These are phyloP conservation scores for Neurospora sublineolata DNA, from an alignment of 495 filamentous ascomycete species.

Conservation along the genomic window DNA sequence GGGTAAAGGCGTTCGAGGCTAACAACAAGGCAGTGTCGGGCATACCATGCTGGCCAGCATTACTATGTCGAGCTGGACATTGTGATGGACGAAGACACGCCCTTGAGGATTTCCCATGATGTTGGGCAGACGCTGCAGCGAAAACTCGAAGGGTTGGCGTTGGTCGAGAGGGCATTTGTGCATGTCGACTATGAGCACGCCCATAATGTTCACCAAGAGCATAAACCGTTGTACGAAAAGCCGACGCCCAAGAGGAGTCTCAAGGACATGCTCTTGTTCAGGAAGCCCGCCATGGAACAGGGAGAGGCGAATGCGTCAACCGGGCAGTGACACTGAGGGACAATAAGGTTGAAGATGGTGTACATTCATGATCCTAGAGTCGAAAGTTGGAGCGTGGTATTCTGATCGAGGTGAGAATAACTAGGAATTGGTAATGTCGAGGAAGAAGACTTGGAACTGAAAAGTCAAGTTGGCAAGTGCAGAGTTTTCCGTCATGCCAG, in stretches of 20 bases:
- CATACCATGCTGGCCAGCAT: slow-evolving; percentile 44
- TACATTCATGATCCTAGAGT: no score
- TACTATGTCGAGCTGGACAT: slow-evolving; percentile 49
- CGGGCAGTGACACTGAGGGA: neutral
- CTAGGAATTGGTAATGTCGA: neutral
- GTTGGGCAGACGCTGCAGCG: slow-evolving; percentile 41
- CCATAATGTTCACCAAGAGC: slow-evolving; percentile 40
- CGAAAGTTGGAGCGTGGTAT: neutral
- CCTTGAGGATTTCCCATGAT: slow-evolving; percentile 42
- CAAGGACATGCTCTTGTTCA: slow-evolving; percentile 28
- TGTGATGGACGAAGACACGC: slow-evolving; percentile 41
- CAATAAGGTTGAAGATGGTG: neutral
- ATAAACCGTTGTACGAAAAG: slow-evolving; percentile 41
- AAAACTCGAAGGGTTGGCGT: slow-evolving; percentile 42
- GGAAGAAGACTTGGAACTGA: neutral
- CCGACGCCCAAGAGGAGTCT: slow-evolving; percentile 18
- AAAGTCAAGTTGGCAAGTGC: neutral
- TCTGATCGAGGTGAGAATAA: neutral
- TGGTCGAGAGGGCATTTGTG: slow-evolving; percentile 46
- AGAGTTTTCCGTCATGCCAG: neutral
- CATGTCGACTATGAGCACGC: slow-evolving; percentile 44
- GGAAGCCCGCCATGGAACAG: slow-evolving; percentile 22
- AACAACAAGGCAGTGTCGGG: slow-evolving; percentile 25
- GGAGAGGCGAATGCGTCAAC: neutral
- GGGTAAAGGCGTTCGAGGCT: neutral